Evolutionary conservation across 2,329 filamentous ascomycete species (phyloP), one percentile per base, ranked within the genome.

Genomic region (Aureobasidium zeae): DNA sequence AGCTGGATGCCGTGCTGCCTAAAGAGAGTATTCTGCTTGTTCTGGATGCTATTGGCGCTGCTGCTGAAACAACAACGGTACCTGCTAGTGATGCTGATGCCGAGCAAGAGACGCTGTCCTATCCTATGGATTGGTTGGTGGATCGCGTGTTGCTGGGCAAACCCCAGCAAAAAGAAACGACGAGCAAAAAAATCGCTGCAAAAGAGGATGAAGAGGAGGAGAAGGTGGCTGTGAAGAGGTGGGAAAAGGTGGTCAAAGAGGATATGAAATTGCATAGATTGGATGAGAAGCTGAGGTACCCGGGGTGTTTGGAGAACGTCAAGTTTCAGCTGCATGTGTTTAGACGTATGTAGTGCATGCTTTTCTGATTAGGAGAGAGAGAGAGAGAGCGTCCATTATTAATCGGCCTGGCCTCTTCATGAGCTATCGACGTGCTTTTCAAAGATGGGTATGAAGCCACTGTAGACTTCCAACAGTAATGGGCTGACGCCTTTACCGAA

Each of bases 241-340:
- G 43, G 43, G 33, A 45, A 12, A 45, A 22, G 4, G 5, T 38
- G 8, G 28, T 33, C 8, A 4, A 20, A 5, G 26, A 45, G 13
- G 25, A 20, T 1, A 31, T 25, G 25, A 45, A n/a, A 15, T 5
- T 20, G 2, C 29, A 38, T 10, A 32, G 25, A 5, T 26, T 45
- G 21, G 43, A 45, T 11, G 43, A 45, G 3, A 32, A 26, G 7
- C 26, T 45, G 34, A 30, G 28, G 7, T 38, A 45, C 12, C 43
- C 25, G 8, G 33, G 26, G 4, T 36, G 41, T 25, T 12, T 45
- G 13, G 43, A 45, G 11, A 45, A 45, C n/a, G n/a, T 38, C 3
- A 30, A 7, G 21, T 45, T 19, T 15, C 43, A 45, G 28, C 9
- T 45, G 26, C 16, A 31, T 19, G 25, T 11, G 7, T 45, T 26